Evolutionary conservation across 2,329 filamentous ascomycete genomes (phyloP).

Genomic region (Fusarium pilosicola): DNA sequence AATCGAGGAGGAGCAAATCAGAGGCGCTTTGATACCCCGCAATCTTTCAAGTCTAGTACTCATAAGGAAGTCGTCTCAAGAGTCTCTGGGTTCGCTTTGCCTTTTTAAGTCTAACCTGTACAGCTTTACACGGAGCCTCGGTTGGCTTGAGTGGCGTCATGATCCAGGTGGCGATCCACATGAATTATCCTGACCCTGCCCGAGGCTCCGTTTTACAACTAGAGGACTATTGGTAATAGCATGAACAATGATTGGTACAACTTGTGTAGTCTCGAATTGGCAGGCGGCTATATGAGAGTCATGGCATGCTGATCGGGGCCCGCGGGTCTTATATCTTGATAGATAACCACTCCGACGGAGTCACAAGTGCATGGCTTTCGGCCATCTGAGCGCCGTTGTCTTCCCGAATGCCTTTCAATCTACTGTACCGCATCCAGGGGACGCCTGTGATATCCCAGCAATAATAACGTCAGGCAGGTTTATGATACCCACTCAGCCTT

Average conservation of each 20-base stretch:
- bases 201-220: background rate
- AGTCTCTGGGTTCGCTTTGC: background rate
- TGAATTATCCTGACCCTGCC: background rate
- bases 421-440: no score
- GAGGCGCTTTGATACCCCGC: constrained; percentile 1
- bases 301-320: background rate
- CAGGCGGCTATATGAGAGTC: background rate
- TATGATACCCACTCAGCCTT: background rate
- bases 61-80: background rate
- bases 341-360: background rate
- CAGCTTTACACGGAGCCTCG: background rate
- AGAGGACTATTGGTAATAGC: background rate
- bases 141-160: background rate
- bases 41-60: background rate
- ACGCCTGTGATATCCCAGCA: no score
- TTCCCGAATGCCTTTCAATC: background rate
- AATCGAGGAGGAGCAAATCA: constrained; percentile 11
- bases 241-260: background rate
- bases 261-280: no score
- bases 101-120: background rate
- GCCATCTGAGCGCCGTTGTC: background rate
- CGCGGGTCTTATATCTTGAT: background rate
- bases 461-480: background rate
- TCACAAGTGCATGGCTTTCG: background rate
- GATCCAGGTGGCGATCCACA: background rate